phyloP scores from a whole-genome alignment of 2,329 filamentous ascomycete species.

The Neobulgaria alba region DNA sequence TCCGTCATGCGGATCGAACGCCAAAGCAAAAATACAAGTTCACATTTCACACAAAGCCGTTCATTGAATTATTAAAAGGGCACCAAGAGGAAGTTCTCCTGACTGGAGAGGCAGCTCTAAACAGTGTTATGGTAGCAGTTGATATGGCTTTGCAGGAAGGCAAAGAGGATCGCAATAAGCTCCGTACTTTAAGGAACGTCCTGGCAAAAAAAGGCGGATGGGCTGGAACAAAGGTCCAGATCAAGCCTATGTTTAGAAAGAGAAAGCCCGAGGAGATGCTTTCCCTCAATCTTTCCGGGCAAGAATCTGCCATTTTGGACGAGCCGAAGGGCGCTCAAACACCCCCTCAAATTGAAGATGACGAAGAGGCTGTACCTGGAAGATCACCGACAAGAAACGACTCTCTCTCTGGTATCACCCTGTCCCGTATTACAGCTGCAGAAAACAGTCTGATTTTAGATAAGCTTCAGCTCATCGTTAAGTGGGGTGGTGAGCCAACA shows the following conservation, averaged over 20 bases:
- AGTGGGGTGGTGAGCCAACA: constrained; percentile 97
- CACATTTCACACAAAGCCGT: constrained; percentile 93
- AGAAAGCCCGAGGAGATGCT: constrained; percentile 57
- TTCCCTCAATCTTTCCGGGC: not conserved
- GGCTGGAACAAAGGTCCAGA: constrained; percentile 96
- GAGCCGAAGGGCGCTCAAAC: constrained; percentile 1
- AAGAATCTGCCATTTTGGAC: not conserved
- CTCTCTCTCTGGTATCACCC: constrained; percentile 80
- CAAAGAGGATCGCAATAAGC: constrained; percentile 77
- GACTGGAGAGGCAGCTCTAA: constrained; percentile 81
- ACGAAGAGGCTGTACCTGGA: constrained; percentile 28
- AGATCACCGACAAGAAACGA: constrained; percentile 59
- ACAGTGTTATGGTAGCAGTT: constrained; percentile 83
- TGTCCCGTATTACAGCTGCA: constrained; percentile 87
- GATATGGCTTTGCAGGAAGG: constrained; percentile 69
- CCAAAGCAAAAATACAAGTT: constrained; percentile 99
- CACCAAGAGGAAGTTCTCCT: constrained; percentile 94
- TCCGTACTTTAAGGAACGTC: constrained; percentile 78
- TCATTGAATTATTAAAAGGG: constrained; percentile 87
- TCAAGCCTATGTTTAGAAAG: constrained; percentile 98
- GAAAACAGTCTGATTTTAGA: constrained; percentile 91
- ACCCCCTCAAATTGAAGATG: constrained; percentile 5
- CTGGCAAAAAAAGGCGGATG: constrained; percentile 87
- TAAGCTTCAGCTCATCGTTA: constrained; percentile 94
- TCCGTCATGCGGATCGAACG: constrained; percentile 91